Conservation (phyloP, 352 stramenopile species). For the Pythium graminicola region DNA sequence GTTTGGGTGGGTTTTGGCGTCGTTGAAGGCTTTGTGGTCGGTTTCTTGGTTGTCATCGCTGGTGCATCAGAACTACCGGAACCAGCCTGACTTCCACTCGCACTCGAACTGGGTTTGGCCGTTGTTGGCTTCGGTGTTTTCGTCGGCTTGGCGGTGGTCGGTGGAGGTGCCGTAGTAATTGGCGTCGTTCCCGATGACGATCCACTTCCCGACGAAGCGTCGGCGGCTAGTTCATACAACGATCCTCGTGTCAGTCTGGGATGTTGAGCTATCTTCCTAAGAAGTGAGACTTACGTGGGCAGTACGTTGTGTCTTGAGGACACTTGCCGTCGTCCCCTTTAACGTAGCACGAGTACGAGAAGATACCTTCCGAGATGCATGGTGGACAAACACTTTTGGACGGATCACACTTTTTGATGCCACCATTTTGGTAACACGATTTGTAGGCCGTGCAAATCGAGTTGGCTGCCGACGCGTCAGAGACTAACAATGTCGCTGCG, state of each 20-base stretch:
- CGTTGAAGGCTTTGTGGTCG: background rate
- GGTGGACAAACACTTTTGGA: conserved; percentile 9
- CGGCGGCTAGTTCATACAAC: no score
- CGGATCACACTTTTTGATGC: conserved; percentile 8
- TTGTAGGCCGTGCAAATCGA: conserved; percentile 12
- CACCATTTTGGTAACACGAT: conserved; percentile 13
- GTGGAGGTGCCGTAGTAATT: conserved; percentile 1
- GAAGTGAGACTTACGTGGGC: conserved; percentile 13
- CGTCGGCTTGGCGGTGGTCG: conserved; percentile 5
- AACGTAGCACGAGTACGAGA: conserved; percentile 18
- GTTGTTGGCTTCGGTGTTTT: conserved; percentile 4
- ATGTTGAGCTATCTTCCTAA: no score
- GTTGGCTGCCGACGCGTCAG: conserved; percentile 7
- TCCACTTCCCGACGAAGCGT: background rate
- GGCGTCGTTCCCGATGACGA: no score
- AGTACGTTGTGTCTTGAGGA: conserved; percentile 7
- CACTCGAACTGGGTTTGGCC: background rate
- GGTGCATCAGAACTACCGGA: background rate
- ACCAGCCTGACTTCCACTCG: background rate
- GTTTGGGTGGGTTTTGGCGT: background rate
- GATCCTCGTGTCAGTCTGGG: no score
- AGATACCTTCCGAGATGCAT: conserved; percentile 9
- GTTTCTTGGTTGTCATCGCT: background rate
- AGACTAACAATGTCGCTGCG: background rate
- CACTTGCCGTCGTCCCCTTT: conserved; percentile 9